Percentiles rank a stretch among this genome's conserved stretches.
These are phyloP conservation scores for Rhamnella rubrinervis DNA, from an alignment of 331 rosid species.

Conservation along the genomic window DNA sequence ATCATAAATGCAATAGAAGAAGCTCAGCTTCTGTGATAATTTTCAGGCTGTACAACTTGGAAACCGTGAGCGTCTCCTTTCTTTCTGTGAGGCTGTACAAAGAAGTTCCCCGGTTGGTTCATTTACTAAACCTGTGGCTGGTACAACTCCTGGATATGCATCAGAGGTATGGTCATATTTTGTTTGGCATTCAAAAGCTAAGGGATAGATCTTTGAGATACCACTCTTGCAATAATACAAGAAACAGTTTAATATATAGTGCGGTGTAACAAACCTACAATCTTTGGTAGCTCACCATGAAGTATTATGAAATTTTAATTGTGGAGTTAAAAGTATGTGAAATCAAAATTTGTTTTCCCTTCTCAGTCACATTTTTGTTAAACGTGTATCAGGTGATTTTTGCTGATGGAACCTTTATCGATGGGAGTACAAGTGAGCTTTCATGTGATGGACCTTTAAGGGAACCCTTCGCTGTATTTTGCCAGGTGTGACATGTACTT, in stretches of 20 bases:
- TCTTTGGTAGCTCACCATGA: no score
- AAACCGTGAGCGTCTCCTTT: conserved; percentile 72
- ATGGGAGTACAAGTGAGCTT: conserved; percentile 96
- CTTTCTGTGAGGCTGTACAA: conserved; percentile 93
- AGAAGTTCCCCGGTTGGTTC: conserved; percentile 90
- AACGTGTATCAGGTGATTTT: conserved; percentile 68
- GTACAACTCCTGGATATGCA: conserved; percentile 88
- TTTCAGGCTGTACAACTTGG: conserved; percentile 81
- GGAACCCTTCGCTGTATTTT: conserved; percentile 83
- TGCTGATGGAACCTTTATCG: conserved; percentile 93
- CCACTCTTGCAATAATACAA: not conserved
- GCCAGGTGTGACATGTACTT: conserved; percentile 50
- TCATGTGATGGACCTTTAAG: conserved; percentile 96
- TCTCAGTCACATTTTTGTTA: not conserved
- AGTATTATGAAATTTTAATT: not conserved
- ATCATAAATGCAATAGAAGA: not conserved
- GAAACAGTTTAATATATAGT: not conserved
- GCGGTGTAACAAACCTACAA: no score
- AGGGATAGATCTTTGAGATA: not conserved
- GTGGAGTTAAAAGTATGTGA: not conserved
- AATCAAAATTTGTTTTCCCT: not conserved
- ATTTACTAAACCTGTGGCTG: conserved; percentile 78
- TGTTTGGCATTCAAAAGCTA: conserved; percentile 11
- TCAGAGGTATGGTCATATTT: conserved; percentile 68
- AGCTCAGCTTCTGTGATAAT: conserved; percentile 11